These are phyloP conservation scores for Cymbopogon citratus DNA, from an alignment of 176 grass and related monocot species.

Conservation along the genomic window DNA sequence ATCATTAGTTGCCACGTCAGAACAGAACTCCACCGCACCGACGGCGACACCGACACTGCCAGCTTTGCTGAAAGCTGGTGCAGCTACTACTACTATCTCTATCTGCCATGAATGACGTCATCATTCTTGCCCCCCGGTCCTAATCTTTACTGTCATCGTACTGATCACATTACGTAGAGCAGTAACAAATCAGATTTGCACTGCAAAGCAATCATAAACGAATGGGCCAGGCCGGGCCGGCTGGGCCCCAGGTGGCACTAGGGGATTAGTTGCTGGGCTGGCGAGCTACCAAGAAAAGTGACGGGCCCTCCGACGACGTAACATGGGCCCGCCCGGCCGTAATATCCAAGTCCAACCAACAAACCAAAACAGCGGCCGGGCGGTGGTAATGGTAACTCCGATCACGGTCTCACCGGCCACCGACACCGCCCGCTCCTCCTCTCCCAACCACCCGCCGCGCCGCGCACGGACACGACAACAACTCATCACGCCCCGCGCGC, in stretches of 20 bases:
- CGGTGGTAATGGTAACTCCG: neutral
- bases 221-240: neutral
- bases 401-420: constrained; percentile 22
- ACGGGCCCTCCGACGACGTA: constrained; percentile 19
- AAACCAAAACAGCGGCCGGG: neutral
- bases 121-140: neutral
- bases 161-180: neutral
- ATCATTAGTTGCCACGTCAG: neutral
- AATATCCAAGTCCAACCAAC: constrained; percentile 28
- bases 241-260: neutral
- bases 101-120: constrained; percentile 4
- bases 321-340: neutral
- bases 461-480: constrained; percentile 2
- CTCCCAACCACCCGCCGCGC: constrained; percentile 9
- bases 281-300: constrained; percentile 33
- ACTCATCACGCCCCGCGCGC: neutral
- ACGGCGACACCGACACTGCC: neutral
- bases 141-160: too few relatives aligned
- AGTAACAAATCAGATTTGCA: neutral
- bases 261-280: constrained; percentile 36
- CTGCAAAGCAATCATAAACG: neutral
- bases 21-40: neutral
- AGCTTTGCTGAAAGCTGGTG: neutral
- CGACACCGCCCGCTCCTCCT: constrained; percentile 15
- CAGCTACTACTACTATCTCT: neutral